Base-by-base conservation (phyloP, 306 rosid species). In the Trifolium fragiferum region DNA sequence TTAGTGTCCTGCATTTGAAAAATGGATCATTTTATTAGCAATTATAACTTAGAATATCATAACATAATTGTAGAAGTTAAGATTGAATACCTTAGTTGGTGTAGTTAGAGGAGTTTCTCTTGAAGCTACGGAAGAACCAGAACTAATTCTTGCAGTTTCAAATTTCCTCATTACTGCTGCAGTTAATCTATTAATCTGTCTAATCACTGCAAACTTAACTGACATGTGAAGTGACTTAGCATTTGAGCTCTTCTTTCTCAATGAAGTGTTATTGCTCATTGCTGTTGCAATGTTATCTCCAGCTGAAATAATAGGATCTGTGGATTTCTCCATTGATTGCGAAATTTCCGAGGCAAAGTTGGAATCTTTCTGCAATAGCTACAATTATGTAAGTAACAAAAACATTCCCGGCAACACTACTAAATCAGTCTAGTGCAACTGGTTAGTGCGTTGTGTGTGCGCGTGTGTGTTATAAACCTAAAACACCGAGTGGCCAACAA, bases 81-180 rank as follows among this genome's bases (percentile, higher is more conserved):
- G 67, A 4, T 18, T n/a, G 33, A 76, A 76, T 73, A 89, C 96
- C 81, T 87, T 88, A 18, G 74, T 72, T 76, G 93, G 91, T 37
- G 90, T 87, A 80, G 78, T 86, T 16, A 35, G 37, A 70, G 92
- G 91, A 82, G 85, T 87, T 15, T 40, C 30, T 55, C 83, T 88
- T 66, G 84, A 78, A 67, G 72, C 82, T 81, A 78, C 84, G 43
- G 85, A 84, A 76, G 88, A 77, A 82, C 76, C 78, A 37, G 75
- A 57, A 40, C 83, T 86, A 70, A 50, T 74, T 88, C 89, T 86
- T 19, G 96, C 76, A 54, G 73, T 82, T 51, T 88, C 97, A 64
- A 89, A 84, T 82, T 85, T 92, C 80, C 87, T 84, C 65, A 92
- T 86, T 38, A 89, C 86, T 7, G 85, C 78, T 72, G 91, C 78